These are phyloP conservation scores for Litsea cubeba DNA, from an alignment of 164 flowering plant genomes.

Conservation along the genomic window DNA sequence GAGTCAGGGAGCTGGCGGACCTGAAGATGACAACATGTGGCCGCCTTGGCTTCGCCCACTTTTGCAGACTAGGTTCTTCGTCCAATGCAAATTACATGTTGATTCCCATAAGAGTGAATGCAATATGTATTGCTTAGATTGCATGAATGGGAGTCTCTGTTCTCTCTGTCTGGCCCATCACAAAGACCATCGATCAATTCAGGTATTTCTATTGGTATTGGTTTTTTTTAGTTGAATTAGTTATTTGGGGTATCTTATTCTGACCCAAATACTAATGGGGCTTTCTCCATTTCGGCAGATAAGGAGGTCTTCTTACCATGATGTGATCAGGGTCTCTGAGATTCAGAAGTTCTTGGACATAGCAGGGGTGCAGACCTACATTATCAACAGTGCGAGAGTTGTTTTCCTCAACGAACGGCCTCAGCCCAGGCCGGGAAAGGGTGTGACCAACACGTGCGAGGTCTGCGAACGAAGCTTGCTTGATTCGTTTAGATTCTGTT, in stretches of 20 bases:
- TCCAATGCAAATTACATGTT: slow-evolving; percentile 72
- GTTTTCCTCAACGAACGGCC: slow-evolving; percentile 91
- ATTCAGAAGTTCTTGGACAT: slow-evolving; percentile 87
- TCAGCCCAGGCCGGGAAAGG: slow-evolving; percentile 95
- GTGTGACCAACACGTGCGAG: slow-evolving; percentile 82
- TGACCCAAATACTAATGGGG: not conserved
- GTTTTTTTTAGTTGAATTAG: not conserved
- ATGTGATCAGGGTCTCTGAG: slow-evolving; percentile 89
- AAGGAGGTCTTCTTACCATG: slow-evolving; percentile 93
- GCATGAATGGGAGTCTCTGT: slow-evolving; percentile 79
- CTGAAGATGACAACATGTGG: slow-evolving; percentile 63
- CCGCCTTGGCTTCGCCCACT: slow-evolving; percentile 89
- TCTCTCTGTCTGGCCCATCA: slow-evolving; percentile 76
- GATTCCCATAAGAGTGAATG: slow-evolving; percentile 94
- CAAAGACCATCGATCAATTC: slow-evolving; percentile 74
- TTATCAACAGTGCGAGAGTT: slow-evolving; percentile 88
- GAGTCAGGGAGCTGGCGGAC: slow-evolving; percentile 64
- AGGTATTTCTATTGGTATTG: slow-evolving; percentile 42
- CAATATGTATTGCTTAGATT: slow-evolving; percentile 95
- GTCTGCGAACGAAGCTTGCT: slow-evolving; percentile 88
- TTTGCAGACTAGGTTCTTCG: slow-evolving; percentile 59
- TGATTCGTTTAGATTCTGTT: slow-evolving; percentile 88
- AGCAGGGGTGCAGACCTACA: slow-evolving; percentile 78
- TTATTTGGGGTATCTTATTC: not conserved
- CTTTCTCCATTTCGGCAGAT: slow-evolving; percentile 41